A percentile compares a stretch with the other conserved stretches of the same genome.
phyloP scores from a whole-genome alignment of 306 rosid genomes.

The Hippophae rhamnoides region DNA sequence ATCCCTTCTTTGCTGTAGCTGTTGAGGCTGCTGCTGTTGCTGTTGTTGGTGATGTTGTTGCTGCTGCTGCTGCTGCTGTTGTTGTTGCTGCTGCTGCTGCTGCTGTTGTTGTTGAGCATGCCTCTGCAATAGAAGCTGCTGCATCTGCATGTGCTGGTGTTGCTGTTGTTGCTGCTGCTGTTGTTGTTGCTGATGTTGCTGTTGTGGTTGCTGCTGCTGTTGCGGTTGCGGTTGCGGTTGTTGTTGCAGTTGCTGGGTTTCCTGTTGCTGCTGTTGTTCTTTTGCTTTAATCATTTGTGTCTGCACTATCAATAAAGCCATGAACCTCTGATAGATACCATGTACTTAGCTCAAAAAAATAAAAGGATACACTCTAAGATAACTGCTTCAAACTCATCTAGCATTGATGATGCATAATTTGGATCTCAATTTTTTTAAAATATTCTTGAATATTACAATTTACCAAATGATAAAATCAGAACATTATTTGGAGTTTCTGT shows the following conservation, averaged over 20 bases:
- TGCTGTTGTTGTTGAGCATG: conserved; percentile 63
- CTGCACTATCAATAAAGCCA: conserved; percentile 34
- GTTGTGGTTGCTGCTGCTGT: too few species aligned
- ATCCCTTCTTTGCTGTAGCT: conserved; percentile 59
- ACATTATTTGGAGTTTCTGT: too few species aligned
- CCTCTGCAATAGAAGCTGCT: conserved; percentile 53
- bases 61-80: conserved; percentile 55
- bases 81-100: too few species aligned
- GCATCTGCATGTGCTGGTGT: conserved; percentile 78
- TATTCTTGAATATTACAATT: too few species aligned
- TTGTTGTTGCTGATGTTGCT: conserved; percentile 23
- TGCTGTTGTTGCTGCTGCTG: conserved; percentile 38
- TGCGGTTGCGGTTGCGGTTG: too few species aligned
- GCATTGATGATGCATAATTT: conserved; percentile 5
- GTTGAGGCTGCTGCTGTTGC: conserved; percentile 51
- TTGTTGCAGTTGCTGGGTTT: too few species aligned
- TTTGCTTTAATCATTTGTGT: conserved; percentile 81
- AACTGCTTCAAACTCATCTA: conserved; percentile 5
- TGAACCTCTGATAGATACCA: conserved; percentile 24
- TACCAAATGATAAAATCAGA: too few species aligned
- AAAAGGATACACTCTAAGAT: conserved; percentile 1
- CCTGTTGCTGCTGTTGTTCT: conserved; percentile 59
- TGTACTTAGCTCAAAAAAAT: conserved; percentile 1
- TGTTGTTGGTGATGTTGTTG: conserved; percentile 35
- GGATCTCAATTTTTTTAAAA: not conserved